phyloP scores from a whole-genome alignment of 2,329 filamentous ascomycete species.

The Aspergillus ibericus region DNA sequence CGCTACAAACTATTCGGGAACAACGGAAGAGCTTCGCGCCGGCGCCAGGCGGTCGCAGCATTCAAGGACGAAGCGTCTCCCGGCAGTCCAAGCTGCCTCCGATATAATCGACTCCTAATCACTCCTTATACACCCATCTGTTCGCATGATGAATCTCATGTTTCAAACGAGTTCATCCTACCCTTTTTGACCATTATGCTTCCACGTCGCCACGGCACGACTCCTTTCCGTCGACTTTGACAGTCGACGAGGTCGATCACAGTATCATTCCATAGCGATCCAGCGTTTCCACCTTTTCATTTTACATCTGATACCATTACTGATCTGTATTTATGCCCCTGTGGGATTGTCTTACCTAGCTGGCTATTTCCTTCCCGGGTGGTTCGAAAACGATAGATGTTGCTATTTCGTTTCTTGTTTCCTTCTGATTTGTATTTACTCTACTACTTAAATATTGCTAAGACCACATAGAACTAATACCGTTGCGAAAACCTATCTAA shows the following conservation, averaged over 20 bases:
- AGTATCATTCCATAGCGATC: conserved; percentile 18
- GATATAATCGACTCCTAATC: neutral
- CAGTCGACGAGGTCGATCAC: conserved; percentile 11
- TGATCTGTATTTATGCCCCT: neutral
- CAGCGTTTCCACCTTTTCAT: conserved; percentile 9
- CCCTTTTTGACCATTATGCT: neutral
- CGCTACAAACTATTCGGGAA: conserved; percentile 6
- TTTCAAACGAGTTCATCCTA: neutral
- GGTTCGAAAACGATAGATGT: neutral
- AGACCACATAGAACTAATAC: neutral
- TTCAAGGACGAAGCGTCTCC: conserved; percentile 2
- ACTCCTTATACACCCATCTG: neutral
- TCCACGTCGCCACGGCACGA: conserved; percentile 2
- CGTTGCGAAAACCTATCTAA: too few relatives aligned
- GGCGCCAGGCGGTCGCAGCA: neutral
- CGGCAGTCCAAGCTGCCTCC: conserved; percentile 3
- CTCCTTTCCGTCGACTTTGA: conserved; percentile 14
- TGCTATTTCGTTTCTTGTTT: neutral
- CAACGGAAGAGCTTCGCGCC: conserved; percentile 10
- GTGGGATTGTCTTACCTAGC: neutral
- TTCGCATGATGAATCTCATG: neutral
- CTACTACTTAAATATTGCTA: too few relatives aligned
- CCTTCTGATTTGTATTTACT: neutral
- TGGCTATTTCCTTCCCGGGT: neutral
- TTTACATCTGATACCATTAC: conserved; percentile 9